These are phyloP conservation scores for Malus hybrid DNA, from an alignment of 331 rosid genomes.

Conservation along the genomic window DNA sequence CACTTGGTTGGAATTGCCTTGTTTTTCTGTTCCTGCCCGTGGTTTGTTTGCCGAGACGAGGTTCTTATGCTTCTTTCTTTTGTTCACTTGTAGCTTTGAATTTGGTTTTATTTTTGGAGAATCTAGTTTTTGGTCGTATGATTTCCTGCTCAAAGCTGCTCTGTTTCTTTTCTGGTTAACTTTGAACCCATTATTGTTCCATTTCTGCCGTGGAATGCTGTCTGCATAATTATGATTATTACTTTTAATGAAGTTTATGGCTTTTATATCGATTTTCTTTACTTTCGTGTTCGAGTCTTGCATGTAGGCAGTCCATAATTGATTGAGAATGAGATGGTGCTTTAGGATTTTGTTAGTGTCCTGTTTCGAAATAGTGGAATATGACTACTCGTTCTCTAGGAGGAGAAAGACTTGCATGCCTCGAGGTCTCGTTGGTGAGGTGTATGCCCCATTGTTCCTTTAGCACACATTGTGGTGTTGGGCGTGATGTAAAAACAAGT, in stretches of 20 bases:
- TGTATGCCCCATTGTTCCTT: neutral
- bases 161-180: neutral
- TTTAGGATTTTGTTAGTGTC: neutral
- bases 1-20: slow-evolving; percentile 15
- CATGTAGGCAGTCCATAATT: neutral
- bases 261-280: neutral
- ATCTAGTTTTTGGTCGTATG: neutral
- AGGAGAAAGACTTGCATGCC: neutral
- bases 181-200: neutral
- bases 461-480: neutral
- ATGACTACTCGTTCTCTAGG: neutral
- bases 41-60: slow-evolving; percentile 39
- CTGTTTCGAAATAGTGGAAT: neutral
- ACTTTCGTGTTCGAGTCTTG: neutral
- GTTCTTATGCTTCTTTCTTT: neutral
- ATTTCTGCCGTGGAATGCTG: neutral
- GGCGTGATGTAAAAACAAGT: too few species aligned
- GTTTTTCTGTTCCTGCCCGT: slow-evolving; percentile 24
- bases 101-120: neutral
- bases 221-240: neutral
- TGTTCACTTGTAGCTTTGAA: neutral
- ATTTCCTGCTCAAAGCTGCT: neutral
- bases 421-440: neutral
- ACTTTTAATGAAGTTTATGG: neutral
- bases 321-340: neutral